Evolutionary conservation across 2,329 filamentous ascomycete genomes (phyloP).

Genomic region (Metarhizium album): DNA sequence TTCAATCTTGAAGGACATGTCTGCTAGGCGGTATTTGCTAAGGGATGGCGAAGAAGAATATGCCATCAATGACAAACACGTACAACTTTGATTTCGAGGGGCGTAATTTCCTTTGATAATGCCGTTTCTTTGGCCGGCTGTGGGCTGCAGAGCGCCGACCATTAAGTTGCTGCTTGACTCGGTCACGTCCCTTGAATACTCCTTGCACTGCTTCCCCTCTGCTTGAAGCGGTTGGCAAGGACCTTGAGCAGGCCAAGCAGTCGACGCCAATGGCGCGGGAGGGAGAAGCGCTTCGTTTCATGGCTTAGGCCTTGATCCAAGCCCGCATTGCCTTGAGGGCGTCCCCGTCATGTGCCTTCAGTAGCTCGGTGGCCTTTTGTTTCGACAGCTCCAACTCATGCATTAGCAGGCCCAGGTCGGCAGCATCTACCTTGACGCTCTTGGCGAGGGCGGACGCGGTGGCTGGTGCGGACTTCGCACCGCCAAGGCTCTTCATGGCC

Average conservation of each 20-base stretch:
- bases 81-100: not conserved
- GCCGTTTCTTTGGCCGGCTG: too few species aligned
- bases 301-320: conserved; percentile 26
- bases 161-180: too few species aligned
- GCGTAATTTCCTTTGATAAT: too few species aligned
- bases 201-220: too few species aligned
- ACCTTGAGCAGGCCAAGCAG: too few species aligned
- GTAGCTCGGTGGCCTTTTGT: conserved; percentile 60
- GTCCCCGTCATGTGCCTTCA: conserved; percentile 62
- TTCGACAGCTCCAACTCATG: conserved; percentile 64
- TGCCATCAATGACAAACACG: not conserved
- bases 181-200: too few species aligned
- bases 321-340: conserved; percentile 55
- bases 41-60: not conserved
- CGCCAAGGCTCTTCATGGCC: conserved; percentile 55
- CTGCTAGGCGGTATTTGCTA: not conserved
- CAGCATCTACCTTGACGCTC: conserved; percentile 63
- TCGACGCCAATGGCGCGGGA: not conserved
- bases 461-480: conserved; percentile 17
- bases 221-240: too few species aligned
- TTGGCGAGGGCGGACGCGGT: conserved; percentile 30
- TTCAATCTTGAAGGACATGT: not conserved
- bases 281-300: not conserved
- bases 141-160: too few species aligned
- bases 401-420: conserved; percentile 60